phyloP scores from a whole-genome alignment of 139 green algal genomes.

The Chlorella sp. region DNA sequence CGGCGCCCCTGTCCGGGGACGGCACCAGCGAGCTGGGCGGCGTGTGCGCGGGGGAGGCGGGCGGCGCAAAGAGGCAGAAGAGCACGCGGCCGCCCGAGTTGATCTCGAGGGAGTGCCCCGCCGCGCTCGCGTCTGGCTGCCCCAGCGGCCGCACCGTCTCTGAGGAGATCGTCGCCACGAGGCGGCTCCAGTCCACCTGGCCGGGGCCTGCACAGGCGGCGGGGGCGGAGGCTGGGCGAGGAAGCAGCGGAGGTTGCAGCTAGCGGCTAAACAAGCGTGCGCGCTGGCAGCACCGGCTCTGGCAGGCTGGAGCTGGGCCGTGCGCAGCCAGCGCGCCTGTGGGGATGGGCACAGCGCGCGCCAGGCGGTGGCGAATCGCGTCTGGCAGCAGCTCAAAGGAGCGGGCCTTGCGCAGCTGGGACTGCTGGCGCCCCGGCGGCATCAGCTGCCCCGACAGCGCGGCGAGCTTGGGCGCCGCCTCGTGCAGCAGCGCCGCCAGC shows the following conservation, averaged over 20 bases:
- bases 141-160: not conserved
- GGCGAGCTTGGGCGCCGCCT: slow-evolving; percentile 55
- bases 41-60: not conserved
- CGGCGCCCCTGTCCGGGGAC: slow-evolving; percentile 11
- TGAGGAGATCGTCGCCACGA: slow-evolving; percentile 45
- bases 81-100: slow-evolving; percentile 78
- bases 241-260: no score
- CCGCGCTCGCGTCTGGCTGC: not conserved
- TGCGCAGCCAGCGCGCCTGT: slow-evolving; percentile 32
- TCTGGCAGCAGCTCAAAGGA: slow-evolving; percentile 23
- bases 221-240: no score
- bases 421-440: not conserved
- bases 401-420: slow-evolving; percentile 4
- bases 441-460: slow-evolving; percentile 18
- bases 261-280: no score
- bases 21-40: slow-evolving; percentile 12
- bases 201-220: slow-evolving; percentile 42
- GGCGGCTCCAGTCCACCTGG: slow-evolving; percentile 53
- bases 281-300: no score
- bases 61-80: slow-evolving; percentile 72
- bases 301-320: no score
- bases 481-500: slow-evolving; percentile 67
- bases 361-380: slow-evolving; percentile 29
- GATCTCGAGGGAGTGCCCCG: slow-evolving; percentile 61
- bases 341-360: slow-evolving; percentile 37